A percentile compares a stretch with the other conserved stretches of the same genome.
These are phyloP conservation scores for Ogataea degrootiae DNA, from an alignment of 805 yeast genomes.

Conservation along the genomic window DNA sequence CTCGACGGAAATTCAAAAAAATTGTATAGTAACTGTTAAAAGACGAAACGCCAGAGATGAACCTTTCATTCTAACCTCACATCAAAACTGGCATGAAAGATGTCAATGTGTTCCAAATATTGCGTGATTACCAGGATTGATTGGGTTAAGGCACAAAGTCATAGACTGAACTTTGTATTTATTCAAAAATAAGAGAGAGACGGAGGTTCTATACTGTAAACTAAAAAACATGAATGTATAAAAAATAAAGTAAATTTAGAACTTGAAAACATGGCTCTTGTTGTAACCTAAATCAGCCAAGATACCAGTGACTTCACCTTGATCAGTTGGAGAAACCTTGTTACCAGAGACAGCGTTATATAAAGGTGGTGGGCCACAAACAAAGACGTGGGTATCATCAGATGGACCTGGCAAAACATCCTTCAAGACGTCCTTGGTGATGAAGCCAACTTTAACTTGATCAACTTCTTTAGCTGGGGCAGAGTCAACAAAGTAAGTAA, in stretches of 20 bases:
- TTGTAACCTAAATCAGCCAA: conserved; percentile 84
- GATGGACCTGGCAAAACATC: conserved; percentile 59
- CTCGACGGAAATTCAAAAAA: too few relatives aligned
- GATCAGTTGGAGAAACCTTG: conserved; percentile 83
- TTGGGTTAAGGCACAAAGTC: too few relatives aligned
- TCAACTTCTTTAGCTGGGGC: conserved; percentile 35
- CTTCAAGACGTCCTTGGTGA: conserved; percentile 68
- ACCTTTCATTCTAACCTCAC: too few relatives aligned
- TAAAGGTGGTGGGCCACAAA: conserved; percentile 95
- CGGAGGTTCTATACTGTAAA: not conserved
- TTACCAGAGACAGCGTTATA: conserved; percentile 83
- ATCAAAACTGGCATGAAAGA: too few relatives aligned
- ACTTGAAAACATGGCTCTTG: conserved; percentile 86
- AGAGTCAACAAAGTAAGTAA: conserved; percentile 78
- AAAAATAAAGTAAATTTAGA: conserved; percentile 35
- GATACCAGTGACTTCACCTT: conserved; percentile 90
- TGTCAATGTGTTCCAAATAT: too few relatives aligned
- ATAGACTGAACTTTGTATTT: too few relatives aligned
- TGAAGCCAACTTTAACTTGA: conserved; percentile 67
- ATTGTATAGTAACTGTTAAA: too few relatives aligned
- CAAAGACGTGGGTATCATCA: conserved; percentile 65
- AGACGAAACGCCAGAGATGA: too few relatives aligned
- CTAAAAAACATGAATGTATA: not conserved
- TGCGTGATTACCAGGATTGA: too few relatives aligned
- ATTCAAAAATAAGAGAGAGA: too few relatives aligned